Base-by-base conservation (phyloP, 1,284 basidiomycete genomes). In the Ustilago bromivora region DNA sequence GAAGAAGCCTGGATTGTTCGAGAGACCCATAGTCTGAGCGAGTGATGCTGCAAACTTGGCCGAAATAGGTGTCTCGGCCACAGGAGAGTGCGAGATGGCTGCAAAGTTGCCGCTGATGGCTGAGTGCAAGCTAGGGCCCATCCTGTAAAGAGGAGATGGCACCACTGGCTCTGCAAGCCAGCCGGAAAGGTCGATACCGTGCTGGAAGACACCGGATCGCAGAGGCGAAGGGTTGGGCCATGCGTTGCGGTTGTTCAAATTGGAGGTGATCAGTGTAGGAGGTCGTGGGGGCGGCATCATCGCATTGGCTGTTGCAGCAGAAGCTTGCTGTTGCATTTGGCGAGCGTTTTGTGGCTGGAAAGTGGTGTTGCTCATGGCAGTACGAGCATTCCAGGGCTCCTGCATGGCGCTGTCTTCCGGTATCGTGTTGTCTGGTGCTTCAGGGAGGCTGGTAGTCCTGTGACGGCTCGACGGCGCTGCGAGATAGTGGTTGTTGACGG, bases 131-230 rank as follows among this genome's bases (percentile, higher is more conserved):
- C 80, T 79, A 6, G 84, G 79, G 1, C 84, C 84, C 64, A 76
- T 76, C 32, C 81, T 78, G 38, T 85, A 84, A 57, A 85, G 57
- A 1, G 84, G 83, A 11, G 84, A 85, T 5, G 84, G 83, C 4
- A 84, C 78, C 3, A 85, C 80, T 2, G 84, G 82, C 55, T 85
- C 84, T 31, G 80, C 83, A 12, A 85, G 81, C 84, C 84, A 85
- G 13, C 80, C 70, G 0, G 79, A 81, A n/a, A 84, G 71, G 43
- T 85, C 82, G 19, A 81, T 52, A 31, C 70, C 70, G 13, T 63
- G 64, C 40, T 65, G 57, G 51, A 72, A 72, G 17, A 66, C 19
- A 35, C 54, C 61, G 3, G 66, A 63, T 8, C 75, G 75, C 4
- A 77, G 49, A 17, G 75, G 70, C 28, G 70, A 77, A 11, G 75